Evolutionary conservation across 2,329 filamentous ascomycete species (phyloP), one percentile per base, ranked within the genome.

Genomic region (Calcarisporium arbuscula): DNA sequence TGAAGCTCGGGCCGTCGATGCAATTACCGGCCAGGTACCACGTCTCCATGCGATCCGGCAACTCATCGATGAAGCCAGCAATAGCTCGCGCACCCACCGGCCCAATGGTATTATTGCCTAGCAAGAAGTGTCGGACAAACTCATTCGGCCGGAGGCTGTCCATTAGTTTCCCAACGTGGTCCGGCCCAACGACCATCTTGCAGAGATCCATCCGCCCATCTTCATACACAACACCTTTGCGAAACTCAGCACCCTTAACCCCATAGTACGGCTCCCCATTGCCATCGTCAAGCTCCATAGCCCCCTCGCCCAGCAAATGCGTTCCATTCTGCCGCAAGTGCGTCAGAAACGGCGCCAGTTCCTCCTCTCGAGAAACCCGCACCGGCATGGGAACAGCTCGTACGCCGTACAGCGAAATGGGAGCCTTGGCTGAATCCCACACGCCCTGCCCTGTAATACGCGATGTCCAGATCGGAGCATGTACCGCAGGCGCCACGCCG

Each of bases 21-120:
- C 67, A 71, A 44, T 73, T 73, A 5, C 70, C 70, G 5, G 69
- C 69, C 20, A 74, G 57, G 44, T 74, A 74, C 70, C 69, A 74
- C 20, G 70, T 74, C 35, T 72, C 61, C 48, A 74, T 71, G 5
- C 63, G 58, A 21, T 62, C 49, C 4, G 70, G 69, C 30, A 60
- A 53, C 15, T 66, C 60, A 10, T 55, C 41, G 30, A 70, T 53
- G 47, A 72, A 74, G 8, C 54, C 47, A 19, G 65, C 58, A 36
- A 72, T 67, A 25, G 60, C 61, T 25, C 53, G 50, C 4, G 66
- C 68, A 11, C 70, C 70, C 20, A 58, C 52, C 0, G 65, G 64
- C 5, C 70, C 69, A 41, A 74, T 68, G 44, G 71, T 68, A 36
- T 73, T 74, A 49, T 74, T 73, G 8, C 70, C 70, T 23, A 74